Base-by-base conservation (phyloP, 2,329 filamentous ascomycete species). In the Apiospora kogelbergensis region DNA sequence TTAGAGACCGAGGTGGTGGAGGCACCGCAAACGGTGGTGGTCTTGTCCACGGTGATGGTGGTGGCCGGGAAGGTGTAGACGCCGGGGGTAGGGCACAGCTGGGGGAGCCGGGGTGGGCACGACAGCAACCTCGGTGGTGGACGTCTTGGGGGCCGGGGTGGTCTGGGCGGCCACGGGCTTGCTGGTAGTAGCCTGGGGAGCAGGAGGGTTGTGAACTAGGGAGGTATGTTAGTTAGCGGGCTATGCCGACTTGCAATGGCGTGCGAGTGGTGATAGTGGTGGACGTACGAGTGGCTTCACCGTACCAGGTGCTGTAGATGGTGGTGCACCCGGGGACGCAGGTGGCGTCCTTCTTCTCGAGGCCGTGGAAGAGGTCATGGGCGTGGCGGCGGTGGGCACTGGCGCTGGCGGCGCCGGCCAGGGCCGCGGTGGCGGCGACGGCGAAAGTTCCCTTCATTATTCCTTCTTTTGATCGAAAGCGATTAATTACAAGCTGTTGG, bases 361-460 rank as follows among this genome's bases (percentile, higher is more conserved):
- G 71, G 64, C 70, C 72, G 68, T 75, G 88, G 78, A 90, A 85
- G 66, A 84, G 83, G 70, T 81, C 81, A 81, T 92, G 90, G 70
- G 81, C 85, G 76, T 90, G 89, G 73, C 90, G 86, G 83, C 93
- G 89, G 76, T 85, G 81, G 76, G 85, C 82, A 75, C 84, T 81
- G 73, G 88, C 89, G 75, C 78, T 85, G 80, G 83, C 90, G 80
- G 84, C 83, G 76, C 82, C 85, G 74, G 84, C 86, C 79, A 87
- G 81, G 78, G 84, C 89, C 80, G 90, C 89, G 80, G 90, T 88
- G 80, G 90, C 89, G 80, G 90, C 88, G 76, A 89, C 87, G 75
- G 93, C 81, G 77, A 92, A 80, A 78, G 86, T 85, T 78, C 86
- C 89, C 91, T 93, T 96, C 93, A 96, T 96, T 53, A 78, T 91